Conservation (phyloP, 306 rosid genomes). For the Benincasa hispida region DNA sequence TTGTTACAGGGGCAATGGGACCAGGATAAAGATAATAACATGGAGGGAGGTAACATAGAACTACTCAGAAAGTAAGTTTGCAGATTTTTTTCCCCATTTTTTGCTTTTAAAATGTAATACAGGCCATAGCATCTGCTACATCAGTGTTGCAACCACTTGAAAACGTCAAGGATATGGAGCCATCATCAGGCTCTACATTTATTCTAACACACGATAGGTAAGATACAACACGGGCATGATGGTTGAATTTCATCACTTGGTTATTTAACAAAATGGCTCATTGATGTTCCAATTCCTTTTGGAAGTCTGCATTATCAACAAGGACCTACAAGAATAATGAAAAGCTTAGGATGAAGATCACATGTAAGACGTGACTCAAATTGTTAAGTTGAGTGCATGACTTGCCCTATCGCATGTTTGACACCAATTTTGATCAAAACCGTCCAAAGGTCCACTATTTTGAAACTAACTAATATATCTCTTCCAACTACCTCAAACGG, state of each 20-base stretch:
- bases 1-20: not conserved
- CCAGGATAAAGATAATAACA: not conserved
- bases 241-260: not conserved
- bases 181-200: not conserved
- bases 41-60: not conserved
- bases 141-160: not conserved
- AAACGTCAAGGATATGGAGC: not conserved
- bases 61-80: not conserved
- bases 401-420: not conserved
- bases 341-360: not conserved
- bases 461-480: not conserved
- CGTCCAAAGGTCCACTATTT: not conserved
- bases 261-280: slow-evolving; percentile 1
- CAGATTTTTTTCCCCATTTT: not conserved
- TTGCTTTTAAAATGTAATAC: not conserved
- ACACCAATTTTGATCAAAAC: not conserved
- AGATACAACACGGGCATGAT: not conserved
- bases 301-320: slow-evolving; percentile 80
- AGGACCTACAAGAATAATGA: slow-evolving; percentile 41
- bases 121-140: not conserved
- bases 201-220: not conserved
- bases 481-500: not conserved
- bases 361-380: not conserved
- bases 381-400: not conserved
- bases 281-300: slow-evolving; percentile 76